phyloP scores from a whole-genome alignment of 1,284 basidiomycete genomes.

The Trametes sp. region DNA sequence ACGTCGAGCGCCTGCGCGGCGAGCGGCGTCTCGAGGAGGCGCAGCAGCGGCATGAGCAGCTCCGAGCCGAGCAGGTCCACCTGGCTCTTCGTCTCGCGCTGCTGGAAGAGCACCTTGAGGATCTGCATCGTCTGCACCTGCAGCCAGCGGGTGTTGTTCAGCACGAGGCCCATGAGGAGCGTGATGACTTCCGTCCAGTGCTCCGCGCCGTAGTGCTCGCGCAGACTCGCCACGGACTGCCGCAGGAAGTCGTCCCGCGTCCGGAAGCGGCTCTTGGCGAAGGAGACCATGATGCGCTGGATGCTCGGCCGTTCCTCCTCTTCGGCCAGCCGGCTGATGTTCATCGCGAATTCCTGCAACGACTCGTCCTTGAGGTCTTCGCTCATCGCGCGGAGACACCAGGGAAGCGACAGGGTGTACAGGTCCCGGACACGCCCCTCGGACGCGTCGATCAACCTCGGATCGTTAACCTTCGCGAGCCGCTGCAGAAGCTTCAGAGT shows the following conservation, averaged over 20 bases:
- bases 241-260: conserved; percentile 94
- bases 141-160: conserved; percentile 87
- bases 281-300: conserved; percentile 87
- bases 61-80: conserved; percentile 84
- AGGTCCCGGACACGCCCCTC: conserved; percentile 82
- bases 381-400: conserved; percentile 86
- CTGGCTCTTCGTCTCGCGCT: conserved; percentile 79
- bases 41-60: conserved; percentile 88
- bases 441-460: conserved; percentile 76
- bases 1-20: conserved; percentile 90
- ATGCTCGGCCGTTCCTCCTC: conserved; percentile 79
- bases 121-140: conserved; percentile 87
- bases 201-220: conserved; percentile 80
- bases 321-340: conserved; percentile 79
- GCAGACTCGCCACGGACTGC: conserved; percentile 85
- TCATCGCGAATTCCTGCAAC: conserved; percentile 77
- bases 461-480: conserved; percentile 69
- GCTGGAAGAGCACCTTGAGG: conserved; percentile 89
- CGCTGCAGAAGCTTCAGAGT: conserved; percentile 78
- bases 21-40: conserved; percentile 86
- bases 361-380: conserved; percentile 66
- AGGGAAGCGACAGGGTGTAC: conserved; percentile 87
- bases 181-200: conserved; percentile 83
- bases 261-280: conserved; percentile 88
- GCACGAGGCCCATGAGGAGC: conserved; percentile 84